These are phyloP conservation scores for Sorghum bicolor DNA, from an alignment of 176 grass and related monocot genomes.

Conservation along the genomic window Sorghum_bicolor_NCBIv3 NC_012877.2:55909501-55910000, in stretches of 20 bases:
- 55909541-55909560: slow-evolving; percentile 24
- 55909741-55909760: slow-evolving; percentile 17
- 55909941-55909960: slow-evolving; percentile 6
- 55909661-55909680: slow-evolving; percentile 31
- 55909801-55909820: slow-evolving; percentile 24
- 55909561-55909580: slow-evolving; percentile 9
- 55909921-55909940: slow-evolving; percentile 16
- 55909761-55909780: neutral
- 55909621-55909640: slow-evolving; percentile 28
- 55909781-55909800: neutral
- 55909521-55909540: slow-evolving; percentile 1
- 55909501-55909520: slow-evolving; percentile 15
- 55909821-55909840: slow-evolving; percentile 30
- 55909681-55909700: slow-evolving; percentile 18
- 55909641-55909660: slow-evolving; percentile 32
- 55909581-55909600: slow-evolving; percentile 27
- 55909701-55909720: slow-evolving; percentile 32
- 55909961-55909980: slow-evolving; percentile 7
- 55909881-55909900: slow-evolving; percentile 35
- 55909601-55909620: slow-evolving; percentile 19
- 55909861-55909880: slow-evolving; percentile 34
- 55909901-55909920: slow-evolving; percentile 31
- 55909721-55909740: slow-evolving; percentile 28
- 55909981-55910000: slow-evolving; percentile 19
- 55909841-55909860: slow-evolving; percentile 30